Evolutionary conservation across 768 basidiomycete genomes (phyloP).

Genomic region (Candolleomyces eurysporus): DNA sequence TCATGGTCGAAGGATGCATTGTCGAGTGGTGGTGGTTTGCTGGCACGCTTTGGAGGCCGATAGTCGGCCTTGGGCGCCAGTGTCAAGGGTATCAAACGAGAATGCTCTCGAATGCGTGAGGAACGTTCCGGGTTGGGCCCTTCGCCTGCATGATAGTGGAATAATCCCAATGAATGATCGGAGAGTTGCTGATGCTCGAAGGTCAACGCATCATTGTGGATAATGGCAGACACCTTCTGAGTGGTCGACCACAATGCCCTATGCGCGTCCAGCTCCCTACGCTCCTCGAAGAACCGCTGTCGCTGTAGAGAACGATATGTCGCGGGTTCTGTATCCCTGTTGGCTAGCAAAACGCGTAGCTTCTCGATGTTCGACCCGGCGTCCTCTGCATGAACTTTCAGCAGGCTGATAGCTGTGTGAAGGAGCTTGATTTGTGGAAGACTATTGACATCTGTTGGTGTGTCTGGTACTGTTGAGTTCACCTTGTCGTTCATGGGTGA

Average conservation of each 20-base stretch:
- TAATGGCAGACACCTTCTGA: slow-evolving; percentile 5
- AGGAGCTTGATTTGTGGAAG: slow-evolving; percentile 40
- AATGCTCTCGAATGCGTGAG: not conserved
- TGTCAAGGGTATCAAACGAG: slow-evolving; percentile 2
- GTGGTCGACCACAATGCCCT: slow-evolving; percentile 7
- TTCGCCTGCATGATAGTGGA: not conserved
- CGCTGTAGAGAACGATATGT: slow-evolving; percentile 38
- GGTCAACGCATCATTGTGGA: not conserved
- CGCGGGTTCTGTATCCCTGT: slow-evolving; percentile 36
- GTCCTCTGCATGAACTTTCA: slow-evolving; percentile 44
- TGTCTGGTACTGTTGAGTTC: not conserved
- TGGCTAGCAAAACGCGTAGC: slow-evolving; percentile 35
- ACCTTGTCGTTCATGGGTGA: not conserved
- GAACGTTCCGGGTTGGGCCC: not conserved
- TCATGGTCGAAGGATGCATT: not conserved
- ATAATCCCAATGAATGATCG: not conserved
- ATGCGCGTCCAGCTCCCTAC: slow-evolving; percentile 30
- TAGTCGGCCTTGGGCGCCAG: slow-evolving; percentile 6
- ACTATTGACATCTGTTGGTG: not conserved
- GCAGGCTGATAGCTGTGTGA: slow-evolving; percentile 39
- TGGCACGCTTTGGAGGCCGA: not conserved
- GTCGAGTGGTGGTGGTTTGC: not conserved
- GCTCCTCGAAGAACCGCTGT: slow-evolving; percentile 53
- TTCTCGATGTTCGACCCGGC: slow-evolving; percentile 40
- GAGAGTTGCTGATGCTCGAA: slow-evolving; percentile 3